Conservation (phyloP, 2,329 filamentous ascomycete species). For the Furcasterigmium furcatum region DNA sequence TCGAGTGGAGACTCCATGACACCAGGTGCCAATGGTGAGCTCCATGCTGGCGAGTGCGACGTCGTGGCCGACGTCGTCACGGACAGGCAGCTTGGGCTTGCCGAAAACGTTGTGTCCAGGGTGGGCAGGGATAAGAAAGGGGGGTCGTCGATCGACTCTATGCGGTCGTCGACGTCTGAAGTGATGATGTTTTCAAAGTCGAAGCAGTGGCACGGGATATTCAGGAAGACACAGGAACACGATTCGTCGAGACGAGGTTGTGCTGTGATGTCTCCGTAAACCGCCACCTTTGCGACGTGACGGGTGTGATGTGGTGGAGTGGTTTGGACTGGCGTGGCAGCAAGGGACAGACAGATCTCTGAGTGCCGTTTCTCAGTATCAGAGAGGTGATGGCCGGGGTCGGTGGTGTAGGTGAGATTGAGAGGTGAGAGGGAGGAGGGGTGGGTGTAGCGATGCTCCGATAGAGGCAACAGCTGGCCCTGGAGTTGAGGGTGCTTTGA, state of each 20-base stretch:
- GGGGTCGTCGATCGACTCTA: conserved; percentile 11
- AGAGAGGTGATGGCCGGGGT: no score
- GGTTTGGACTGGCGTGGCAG: no score
- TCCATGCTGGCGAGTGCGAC: conserved; percentile 8
- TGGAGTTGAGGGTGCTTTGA: conserved; percentile 10
- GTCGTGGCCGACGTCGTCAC: neutral
- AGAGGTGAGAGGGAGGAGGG: no score
- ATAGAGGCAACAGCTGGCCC: no score
- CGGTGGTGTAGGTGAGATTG: no score
- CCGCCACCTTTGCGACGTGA: conserved; percentile 11
- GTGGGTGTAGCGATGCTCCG: no score
- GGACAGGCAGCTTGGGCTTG: no score
- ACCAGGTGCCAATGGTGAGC: conserved; percentile 14
- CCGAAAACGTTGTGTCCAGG: conserved; percentile 2
- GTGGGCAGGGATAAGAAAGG: conserved; percentile 1
- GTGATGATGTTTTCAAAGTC: conserved; percentile 7
- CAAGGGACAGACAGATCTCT: no score
- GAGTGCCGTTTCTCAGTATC: no score
- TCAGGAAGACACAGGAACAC: conserved; percentile 13
- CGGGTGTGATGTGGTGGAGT: neutral
- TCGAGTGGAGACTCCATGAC: conserved; percentile 14
- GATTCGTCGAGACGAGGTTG: conserved; percentile 12
- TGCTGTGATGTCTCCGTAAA: conserved; percentile 11
- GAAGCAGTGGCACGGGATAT: conserved; percentile 11
- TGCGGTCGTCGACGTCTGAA: conserved; percentile 2